Conservation (phyloP, 345 rosid species). For the Raphanus raphanistrum region DNA sequence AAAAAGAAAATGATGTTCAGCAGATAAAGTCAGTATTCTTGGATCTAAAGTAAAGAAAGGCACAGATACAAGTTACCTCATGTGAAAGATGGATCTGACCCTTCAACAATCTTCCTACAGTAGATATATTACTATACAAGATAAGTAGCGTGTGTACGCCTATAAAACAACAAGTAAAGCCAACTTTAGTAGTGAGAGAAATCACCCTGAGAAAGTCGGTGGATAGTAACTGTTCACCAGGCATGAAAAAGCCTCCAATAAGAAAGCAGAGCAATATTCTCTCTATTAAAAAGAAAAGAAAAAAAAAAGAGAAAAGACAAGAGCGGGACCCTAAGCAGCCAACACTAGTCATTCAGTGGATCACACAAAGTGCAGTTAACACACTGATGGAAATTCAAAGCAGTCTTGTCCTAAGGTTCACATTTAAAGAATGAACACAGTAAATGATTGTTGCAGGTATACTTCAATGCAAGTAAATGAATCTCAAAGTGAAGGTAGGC, state of each 20-base stretch:
- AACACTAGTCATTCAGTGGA: slow-evolving; percentile 26
- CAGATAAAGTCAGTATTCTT: not conserved
- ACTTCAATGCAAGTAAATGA: not conserved
- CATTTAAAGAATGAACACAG: slow-evolving; percentile 12
- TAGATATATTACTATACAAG: slow-evolving; percentile 8
- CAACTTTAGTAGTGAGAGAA: not conserved
- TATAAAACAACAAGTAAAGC: slow-evolving; percentile 20
- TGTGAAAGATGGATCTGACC: slow-evolving; percentile 26
- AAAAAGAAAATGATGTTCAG: not conserved
- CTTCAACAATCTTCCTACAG: not conserved
- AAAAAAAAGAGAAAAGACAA: slow-evolving; percentile 29
- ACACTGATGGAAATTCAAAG: slow-evolving; percentile 24
- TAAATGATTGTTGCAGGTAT: slow-evolving; percentile 11
- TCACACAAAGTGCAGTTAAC: slow-evolving; percentile 37
- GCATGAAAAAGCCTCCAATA: slow-evolving; percentile 36
- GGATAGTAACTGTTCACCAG: slow-evolving; percentile 21
- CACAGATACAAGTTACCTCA: slow-evolving; percentile 32
- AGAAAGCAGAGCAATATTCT: slow-evolving; percentile 16
- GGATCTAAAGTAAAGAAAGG: slow-evolving; percentile 10
- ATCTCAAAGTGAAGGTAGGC: not conserved
- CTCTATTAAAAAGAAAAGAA: not conserved
- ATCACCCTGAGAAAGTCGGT: slow-evolving; percentile 29
- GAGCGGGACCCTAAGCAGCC: slow-evolving; percentile 30
- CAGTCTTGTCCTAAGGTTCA: slow-evolving; percentile 36
- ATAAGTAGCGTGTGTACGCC: slow-evolving; percentile 8